Conservation (phyloP, 2,329 filamentous ascomycete species). For the Calonectria pteridis region DNA sequence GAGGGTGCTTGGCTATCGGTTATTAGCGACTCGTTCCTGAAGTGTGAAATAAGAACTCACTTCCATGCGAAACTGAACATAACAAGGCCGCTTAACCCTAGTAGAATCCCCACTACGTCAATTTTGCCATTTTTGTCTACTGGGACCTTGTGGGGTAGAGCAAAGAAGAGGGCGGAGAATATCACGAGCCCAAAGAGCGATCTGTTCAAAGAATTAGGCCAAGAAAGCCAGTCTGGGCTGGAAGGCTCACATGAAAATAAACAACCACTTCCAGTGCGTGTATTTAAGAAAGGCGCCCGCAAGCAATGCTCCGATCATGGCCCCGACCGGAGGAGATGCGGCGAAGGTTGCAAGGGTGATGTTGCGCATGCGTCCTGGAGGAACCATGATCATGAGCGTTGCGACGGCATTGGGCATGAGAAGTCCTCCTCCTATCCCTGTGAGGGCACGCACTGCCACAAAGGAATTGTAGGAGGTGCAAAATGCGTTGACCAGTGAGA, state of each 20-base stretch:
- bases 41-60: conserved; percentile 43
- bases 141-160: conserved; percentile 32
- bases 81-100: conserved; percentile 56
- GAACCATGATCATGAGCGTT: conserved; percentile 60
- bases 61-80: conserved; percentile 66
- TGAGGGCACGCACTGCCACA: conserved; percentile 57
- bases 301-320: conserved; percentile 46
- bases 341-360: conserved; percentile 61
- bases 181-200: conserved; percentile 23
- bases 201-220: conserved; percentile 4
- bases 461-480: conserved; percentile 57
- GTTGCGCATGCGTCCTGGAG: conserved; percentile 60
- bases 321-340: conserved; percentile 49
- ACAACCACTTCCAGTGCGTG: conserved; percentile 55
- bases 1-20: conserved; percentile 54
- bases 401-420: conserved; percentile 67
- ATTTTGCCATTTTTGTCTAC: conserved; percentile 43
- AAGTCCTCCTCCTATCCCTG: conserved; percentile 61
- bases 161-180: conserved; percentile 23
- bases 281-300: conserved; percentile 51
- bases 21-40: not conserved
- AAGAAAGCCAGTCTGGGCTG: not conserved
- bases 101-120: conserved; percentile 53
- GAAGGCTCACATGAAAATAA: conserved; percentile 51
- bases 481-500: conserved; percentile 13